phyloP scores from a whole-genome alignment of 139 green algal genomes.

The Closterium sp. region DNA sequence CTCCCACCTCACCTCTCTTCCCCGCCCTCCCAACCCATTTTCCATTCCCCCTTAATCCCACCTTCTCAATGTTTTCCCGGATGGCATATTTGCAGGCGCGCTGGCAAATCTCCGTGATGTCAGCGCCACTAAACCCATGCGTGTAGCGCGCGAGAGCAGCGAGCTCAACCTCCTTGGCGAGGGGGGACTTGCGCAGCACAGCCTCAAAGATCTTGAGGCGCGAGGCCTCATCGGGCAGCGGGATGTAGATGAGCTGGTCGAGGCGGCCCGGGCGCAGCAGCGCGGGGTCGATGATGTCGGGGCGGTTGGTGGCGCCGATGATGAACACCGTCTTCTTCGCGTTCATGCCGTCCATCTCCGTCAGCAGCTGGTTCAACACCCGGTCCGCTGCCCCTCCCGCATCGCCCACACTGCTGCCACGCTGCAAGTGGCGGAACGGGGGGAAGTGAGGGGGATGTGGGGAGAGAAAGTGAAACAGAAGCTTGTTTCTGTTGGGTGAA shows the following conservation, averaged over 20 bases:
- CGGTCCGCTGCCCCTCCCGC: conserved; percentile 94
- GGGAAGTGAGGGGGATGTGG: background rate
- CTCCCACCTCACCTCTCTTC: too few species aligned
- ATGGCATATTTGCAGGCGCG: conserved; percentile 96
- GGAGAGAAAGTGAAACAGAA: background rate
- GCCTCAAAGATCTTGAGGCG: conserved; percentile 92
- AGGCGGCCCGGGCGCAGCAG: conserved; percentile 95
- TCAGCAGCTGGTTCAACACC: conserved; percentile 98
- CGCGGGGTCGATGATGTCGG: conserved; percentile 98
- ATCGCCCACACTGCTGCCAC: conserved; percentile 76
- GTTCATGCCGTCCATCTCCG: conserved; percentile 99
- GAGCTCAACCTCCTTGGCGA: conserved; percentile 94
- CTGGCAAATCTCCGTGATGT: conserved; percentile 99
- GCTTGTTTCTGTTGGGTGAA: too few species aligned
- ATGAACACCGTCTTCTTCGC: conserved; percentile 99
- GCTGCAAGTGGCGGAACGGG: conserved; percentile 11
- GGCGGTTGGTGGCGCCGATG: conserved; percentile 98
- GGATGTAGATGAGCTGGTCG: conserved; percentile 99
- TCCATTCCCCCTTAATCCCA: background rate
- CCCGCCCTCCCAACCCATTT: background rate
- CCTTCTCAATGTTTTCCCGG: conserved; percentile 84
- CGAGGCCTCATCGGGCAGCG: conserved; percentile 89
- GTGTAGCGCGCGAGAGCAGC: conserved; percentile 71
- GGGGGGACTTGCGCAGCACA: conserved; percentile 91
- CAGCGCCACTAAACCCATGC: conserved; percentile 86